These are phyloP conservation scores for Coemansia sp. DNA, from an alignment of 192 early-diverging fungal genomes.

Conservation along the genomic window DNA sequence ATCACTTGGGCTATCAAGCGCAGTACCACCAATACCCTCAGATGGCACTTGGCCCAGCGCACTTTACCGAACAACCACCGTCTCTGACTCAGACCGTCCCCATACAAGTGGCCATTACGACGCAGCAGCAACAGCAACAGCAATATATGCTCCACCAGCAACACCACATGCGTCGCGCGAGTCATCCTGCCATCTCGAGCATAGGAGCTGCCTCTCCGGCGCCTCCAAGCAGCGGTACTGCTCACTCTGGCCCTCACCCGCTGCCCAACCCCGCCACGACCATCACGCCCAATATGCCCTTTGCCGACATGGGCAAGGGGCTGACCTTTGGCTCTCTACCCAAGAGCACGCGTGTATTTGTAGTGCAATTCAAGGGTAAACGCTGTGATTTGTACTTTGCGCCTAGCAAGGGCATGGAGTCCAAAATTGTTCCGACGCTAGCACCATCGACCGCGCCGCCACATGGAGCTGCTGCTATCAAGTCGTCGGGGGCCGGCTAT, in stretches of 20 bases:
- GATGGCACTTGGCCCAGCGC: not conserved
- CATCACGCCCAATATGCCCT: constrained; percentile 51
- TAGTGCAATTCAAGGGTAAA: constrained; percentile 48
- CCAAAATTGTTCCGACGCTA: constrained; percentile 27
- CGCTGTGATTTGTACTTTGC: constrained; percentile 48
- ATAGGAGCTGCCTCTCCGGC: constrained; percentile 10
- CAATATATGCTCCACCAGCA: constrained; percentile 17
- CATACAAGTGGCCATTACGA: not conserved
- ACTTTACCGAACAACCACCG: constrained; percentile 9
- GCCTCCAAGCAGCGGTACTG: not conserved
- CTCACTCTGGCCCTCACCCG: constrained; percentile 17
- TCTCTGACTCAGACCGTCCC: constrained; percentile 15
- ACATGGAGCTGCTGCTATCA: not conserved
- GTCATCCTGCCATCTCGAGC: constrained; percentile 26
- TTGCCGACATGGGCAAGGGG: constrained; percentile 53
- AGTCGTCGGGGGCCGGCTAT: constrained; percentile 8
- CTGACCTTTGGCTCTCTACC: constrained; percentile 35
- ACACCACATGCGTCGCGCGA: constrained; percentile 39
- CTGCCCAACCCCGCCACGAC: constrained; percentile 48
- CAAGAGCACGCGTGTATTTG: constrained; percentile 40
- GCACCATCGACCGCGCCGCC: constrained; percentile 6
- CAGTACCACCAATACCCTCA: not conserved
- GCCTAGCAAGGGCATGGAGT: constrained; percentile 23
- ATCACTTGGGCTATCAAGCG: not conserved
- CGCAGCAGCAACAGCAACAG: not conserved